Conservation (phyloP, 768 basidiomycete genomes). For the Kondoa malvinella region DNA sequence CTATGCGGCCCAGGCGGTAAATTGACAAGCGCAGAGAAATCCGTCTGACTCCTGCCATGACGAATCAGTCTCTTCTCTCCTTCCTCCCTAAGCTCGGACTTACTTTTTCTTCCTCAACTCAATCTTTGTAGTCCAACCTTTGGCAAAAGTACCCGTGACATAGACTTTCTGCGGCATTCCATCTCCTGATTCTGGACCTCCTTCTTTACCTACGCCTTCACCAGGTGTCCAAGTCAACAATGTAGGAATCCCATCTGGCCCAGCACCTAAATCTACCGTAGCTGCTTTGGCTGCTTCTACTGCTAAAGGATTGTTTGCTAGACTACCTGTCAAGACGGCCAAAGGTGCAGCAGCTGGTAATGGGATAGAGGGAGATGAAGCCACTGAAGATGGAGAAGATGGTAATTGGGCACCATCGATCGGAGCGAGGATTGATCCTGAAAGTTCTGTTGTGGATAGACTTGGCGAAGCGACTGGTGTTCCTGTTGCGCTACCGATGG, state of each 20-base stretch:
- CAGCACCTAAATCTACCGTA: constrained; percentile 28
- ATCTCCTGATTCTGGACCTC: constrained; percentile 7
- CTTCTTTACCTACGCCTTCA: constrained; percentile 3
- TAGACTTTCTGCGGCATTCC: constrained; percentile 24
- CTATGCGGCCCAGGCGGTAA: constrained; percentile 83
- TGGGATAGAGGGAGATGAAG: constrained; percentile 7
- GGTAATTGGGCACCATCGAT: background rate
- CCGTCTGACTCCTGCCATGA: constrained; percentile 6
- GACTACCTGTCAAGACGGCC: constrained; percentile 5
- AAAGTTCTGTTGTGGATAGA: constrained; percentile 4
- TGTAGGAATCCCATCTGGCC: constrained; percentile 24
- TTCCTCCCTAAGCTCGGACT: background rate
- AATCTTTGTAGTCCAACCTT: constrained; percentile 29
- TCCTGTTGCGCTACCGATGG: background rate
- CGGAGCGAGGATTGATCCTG: background rate
- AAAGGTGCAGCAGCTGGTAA: constrained; percentile 18
- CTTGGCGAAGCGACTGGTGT: constrained; percentile 8
- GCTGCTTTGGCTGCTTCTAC: constrained; percentile 19
- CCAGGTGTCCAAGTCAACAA: constrained; percentile 26
- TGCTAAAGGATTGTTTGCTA: constrained; percentile 10
- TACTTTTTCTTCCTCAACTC: constrained; percentile 26
- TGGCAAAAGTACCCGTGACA: constrained; percentile 28
- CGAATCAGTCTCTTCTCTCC: background rate
- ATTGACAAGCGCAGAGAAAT: constrained; percentile 27
- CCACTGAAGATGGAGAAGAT: background rate